Conservation (phyloP, 169 alveolate species). For the Theileria parva region DNA sequence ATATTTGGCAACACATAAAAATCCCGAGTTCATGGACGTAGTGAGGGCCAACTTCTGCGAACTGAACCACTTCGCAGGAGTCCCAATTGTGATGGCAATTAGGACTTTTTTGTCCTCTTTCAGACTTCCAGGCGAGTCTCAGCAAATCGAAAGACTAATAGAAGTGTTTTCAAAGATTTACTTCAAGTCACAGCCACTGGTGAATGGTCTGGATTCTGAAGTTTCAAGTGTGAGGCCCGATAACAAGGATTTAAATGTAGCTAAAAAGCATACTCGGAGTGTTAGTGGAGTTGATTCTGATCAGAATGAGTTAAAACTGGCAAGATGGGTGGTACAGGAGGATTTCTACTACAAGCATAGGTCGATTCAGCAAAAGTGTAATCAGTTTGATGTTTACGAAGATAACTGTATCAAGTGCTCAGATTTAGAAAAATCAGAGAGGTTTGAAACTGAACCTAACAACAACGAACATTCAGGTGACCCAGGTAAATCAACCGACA, state of each 20-base stretch:
- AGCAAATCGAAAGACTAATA: slow-evolving; percentile 87
- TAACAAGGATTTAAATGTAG: slow-evolving; percentile 5
- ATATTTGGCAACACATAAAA: slow-evolving; percentile 73
- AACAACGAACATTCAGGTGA: neutral
- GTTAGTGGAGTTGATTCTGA: neutral
- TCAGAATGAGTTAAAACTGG: slow-evolving; percentile 35
- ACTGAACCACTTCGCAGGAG: slow-evolving; percentile 76
- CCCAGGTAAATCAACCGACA: neutral
- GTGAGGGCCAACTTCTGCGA: slow-evolving; percentile 77
- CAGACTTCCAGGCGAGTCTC: slow-evolving; percentile 90
- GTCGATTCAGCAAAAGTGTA: slow-evolving; percentile 1
- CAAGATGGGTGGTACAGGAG: slow-evolving; percentile 68
- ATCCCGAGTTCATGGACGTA: slow-evolving; percentile 65
- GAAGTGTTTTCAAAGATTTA: slow-evolving; percentile 83
- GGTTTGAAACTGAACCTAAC: neutral
- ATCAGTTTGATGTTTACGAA: slow-evolving; percentile 38
- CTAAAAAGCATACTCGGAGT: neutral
- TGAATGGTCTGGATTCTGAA: slow-evolving; percentile 1
- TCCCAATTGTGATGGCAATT: slow-evolving; percentile 83
- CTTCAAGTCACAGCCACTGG: slow-evolving; percentile 70
- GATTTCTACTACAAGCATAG: slow-evolving; percentile 5
- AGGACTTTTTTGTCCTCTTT: slow-evolving; percentile 81
- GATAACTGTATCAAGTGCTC: slow-evolving; percentile 4
- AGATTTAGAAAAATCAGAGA: neutral
- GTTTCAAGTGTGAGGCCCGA: neutral